phyloP scores from a whole-genome alignment of 345 rosid genomes.

The Atalantia buxifolia region DNA sequence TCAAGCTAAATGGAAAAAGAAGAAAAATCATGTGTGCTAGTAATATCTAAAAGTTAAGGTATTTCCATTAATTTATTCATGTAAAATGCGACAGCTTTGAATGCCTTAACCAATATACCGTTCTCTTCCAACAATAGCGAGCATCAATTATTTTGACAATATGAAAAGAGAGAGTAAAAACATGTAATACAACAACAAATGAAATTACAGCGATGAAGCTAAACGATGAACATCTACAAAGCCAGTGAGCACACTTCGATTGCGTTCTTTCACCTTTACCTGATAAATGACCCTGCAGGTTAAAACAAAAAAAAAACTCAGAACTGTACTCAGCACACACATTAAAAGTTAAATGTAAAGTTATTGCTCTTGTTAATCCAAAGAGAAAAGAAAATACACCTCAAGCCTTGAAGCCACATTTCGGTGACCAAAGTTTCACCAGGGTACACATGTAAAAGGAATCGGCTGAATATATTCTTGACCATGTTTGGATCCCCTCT shows the following conservation, averaged over 20 bases:
- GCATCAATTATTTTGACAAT: background rate
- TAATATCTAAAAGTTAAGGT: no score
- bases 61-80: no score
- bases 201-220: conserved; percentile 42
- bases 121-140: no score
- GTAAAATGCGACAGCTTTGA: no score
- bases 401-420: conserved; percentile 79
- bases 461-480: conserved; percentile 61
- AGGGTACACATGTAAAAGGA: conserved; percentile 82
- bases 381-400: conserved; percentile 33
- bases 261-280: conserved; percentile 63
- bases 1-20: no score
- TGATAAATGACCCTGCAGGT: conserved; percentile 66
- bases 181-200: background rate
- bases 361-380: background rate
- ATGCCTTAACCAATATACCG: no score
- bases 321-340: background rate
- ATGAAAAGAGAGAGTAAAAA: background rate
- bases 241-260: conserved; percentile 62
- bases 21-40: no score
- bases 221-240: conserved; percentile 51
- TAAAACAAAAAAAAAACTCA: conserved; percentile 11
- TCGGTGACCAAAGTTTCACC: conserved; percentile 77
- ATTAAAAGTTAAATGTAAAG: background rate
- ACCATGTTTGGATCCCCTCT: conserved; percentile 59